Base-by-base conservation (phyloP, 345 rosid species). In the Acer campestre region DNA sequence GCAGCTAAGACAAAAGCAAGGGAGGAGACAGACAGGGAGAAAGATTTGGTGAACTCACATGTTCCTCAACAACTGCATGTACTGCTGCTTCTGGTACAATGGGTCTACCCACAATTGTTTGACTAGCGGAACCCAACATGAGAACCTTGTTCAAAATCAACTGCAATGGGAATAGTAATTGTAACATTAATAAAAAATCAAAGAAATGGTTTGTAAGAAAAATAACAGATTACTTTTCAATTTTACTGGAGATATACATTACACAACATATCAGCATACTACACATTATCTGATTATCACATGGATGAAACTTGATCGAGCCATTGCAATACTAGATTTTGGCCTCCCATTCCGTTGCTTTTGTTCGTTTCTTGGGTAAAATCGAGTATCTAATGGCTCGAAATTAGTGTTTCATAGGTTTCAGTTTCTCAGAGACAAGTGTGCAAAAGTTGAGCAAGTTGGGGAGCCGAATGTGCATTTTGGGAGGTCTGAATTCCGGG, bases 11-110 rank as follows among this genome's bases (percentile, higher is more conserved):
- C 56, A 62, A 4, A 4, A 64, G 22, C 63, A 63, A 12, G 18
- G 1, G 25, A 17, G 23, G 63, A 59, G 63, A n/a, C 63, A 25
- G 22, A n/a, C n/a, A 22, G 20, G 40, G n/a, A 59, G 68, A 58
- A 73, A 69, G 75, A 51, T 6, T 17, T 35, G 72, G 22, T 62
- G 63, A 35, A 84, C 97, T 91, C 81, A 97, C 99, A 84, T 94
- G 99, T 79, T 97, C 97, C 90, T 97, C 99, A 2, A 94, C 99
- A 77, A 97, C 88, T 68, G 98, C 98, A 85, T 94, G 95, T 72
- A 96, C 98, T 72, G 88, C 83, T 12, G 95, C 94, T 75, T 91
- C 94, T 59, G 92, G 95, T 77, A 97, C 81, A n/a, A 79, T 85
- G 23, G 99, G 98, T 80, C 98, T 84, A 59, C 98, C 99, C 4